Base-by-base conservation (phyloP, 108 stramenopile species). In the Asterionellopsis glacialis region DNA sequence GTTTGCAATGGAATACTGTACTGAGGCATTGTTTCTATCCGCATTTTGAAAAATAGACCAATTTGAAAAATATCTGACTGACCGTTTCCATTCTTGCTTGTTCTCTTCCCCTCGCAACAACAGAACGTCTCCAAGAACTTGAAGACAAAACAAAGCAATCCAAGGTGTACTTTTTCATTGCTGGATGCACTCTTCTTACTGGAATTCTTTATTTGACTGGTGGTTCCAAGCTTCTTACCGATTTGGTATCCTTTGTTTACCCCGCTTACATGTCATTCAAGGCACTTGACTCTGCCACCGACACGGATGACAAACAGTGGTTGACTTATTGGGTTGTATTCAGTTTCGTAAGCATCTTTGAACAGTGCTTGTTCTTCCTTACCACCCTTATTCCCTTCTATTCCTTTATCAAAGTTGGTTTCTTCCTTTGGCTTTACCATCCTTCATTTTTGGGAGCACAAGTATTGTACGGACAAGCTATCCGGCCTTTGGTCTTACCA, bases 261-360 rank as follows among this genome's bases (percentile, higher is more conserved):
- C 97, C 97, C 19, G 95, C 95, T 6, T 97, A 95, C 89, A 93
- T 94, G 88, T 95, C 95, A 13, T 96, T 98, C 74, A 95, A 95
- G 69, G 93, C 94, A 22, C 90, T 98, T 70, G 97, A 97, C 54
- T 75, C 85, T 18, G 65, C 68, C 26, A 63, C 63, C 25, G 66
- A 77, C 19, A 70, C 65, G 23, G 95, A 95, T 52, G 94, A 95
- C 60, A 90, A 84, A 9, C 94, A 97, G 64, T 98, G 97, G 97
- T 80, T 98, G 41, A 95, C 92, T 15, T 98, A 98, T 77, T 98
- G 97, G 97, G 93, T 97, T 33, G 93, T 96, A 24, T 98, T 95
- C 53, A 83, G 84, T 19, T 74, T 76, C 23, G 78, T 94, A 63
- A 80, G 77, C 41, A 80, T 94, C 57, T 28, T 86, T 9, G 89